Base-by-base conservation (phyloP, 148 eudicot genomes). In the Diospyros lotus region DNA sequence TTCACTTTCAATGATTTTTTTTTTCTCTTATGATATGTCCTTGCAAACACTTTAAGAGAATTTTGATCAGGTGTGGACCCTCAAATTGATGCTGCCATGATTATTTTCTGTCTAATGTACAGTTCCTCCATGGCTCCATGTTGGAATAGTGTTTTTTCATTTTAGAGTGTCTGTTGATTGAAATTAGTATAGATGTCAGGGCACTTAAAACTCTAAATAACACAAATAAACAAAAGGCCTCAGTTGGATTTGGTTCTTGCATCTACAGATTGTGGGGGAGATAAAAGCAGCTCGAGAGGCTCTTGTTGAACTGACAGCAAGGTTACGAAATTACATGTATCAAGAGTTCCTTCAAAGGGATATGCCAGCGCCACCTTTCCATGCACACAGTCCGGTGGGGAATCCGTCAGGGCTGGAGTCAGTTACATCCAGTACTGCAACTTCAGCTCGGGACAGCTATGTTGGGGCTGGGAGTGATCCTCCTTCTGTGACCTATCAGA, bases 241-340 rank as follows among this genome's bases (percentile, higher is more conserved):
- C 9, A 28, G 53, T 66, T 13, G 28, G 38, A 58, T 66, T 38
- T 48, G 42, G n/a, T 64, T 68, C 55, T 77, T 56, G 48, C 52
- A 50, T 62, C 60, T 87, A 77, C 84, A 95, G 99, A 95, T 95
- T 73, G 89, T 84, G 1, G 99, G 99, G 79, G 98, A 93, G 84
- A 93, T 95, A 73, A 93, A 87, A 83, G 90, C 91, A 69, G 94
- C 99, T 68, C 91, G 99, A 66, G 98, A 91, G 80, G 99, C 99
- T 71, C 84, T 95, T 58, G 78, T 95, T 72, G 98, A 95, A 85
- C 88, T 95, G 84, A 95, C 98, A 74, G 79, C 89, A 68, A 88
- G 92, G 81, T 78, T 93, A 56, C 83, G 98, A 69, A 89, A 89
- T 84, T 85, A 83, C 69, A 28, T 93, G 43, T 89, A 87, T 75